phyloP scores from a whole-genome alignment of 2,329 filamentous ascomycete species.

The Monilinia vaccinii-corymbosi region DNA sequence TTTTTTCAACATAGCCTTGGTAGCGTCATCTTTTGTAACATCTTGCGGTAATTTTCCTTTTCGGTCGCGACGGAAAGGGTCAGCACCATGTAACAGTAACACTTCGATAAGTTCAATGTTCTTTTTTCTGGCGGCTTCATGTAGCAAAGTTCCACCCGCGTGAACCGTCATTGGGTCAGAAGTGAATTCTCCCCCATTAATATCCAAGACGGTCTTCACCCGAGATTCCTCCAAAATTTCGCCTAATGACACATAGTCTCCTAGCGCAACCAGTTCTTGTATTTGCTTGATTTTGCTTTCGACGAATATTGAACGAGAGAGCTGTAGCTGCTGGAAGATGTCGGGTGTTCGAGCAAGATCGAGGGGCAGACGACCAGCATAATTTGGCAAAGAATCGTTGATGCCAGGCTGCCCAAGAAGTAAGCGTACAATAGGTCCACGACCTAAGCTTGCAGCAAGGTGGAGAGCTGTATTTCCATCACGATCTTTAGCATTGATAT shows the following conservation, averaged over 20 bases:
- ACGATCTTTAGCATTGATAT: constrained; percentile 83
- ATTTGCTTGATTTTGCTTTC: constrained; percentile 79
- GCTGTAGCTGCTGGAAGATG: constrained; percentile 90
- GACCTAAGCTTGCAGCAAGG: constrained; percentile 73
- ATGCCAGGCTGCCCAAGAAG: constrained; percentile 74
- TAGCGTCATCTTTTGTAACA: constrained; percentile 89
- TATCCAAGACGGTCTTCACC: constrained; percentile 78
- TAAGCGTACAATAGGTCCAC: constrained; percentile 70
- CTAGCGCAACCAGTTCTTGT: constrained; percentile 63
- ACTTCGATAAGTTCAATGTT: constrained; percentile 84
- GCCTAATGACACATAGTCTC: constrained; percentile 70
- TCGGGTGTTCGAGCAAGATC: constrained; percentile 87
- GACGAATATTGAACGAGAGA: constrained; percentile 80
- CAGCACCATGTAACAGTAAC: constrained; percentile 84
- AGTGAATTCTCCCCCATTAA: constrained; percentile 83
- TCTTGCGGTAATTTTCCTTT: constrained; percentile 95
- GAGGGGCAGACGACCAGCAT: constrained; percentile 73
- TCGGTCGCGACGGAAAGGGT: constrained; percentile 89
- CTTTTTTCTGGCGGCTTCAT: constrained; percentile 83
- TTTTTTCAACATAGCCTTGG: constrained; percentile 79
- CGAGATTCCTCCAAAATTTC: constrained; percentile 75
- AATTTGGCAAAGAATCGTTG: constrained; percentile 82
- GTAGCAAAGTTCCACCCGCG: constrained; percentile 81
- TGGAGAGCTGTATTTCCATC: constrained; percentile 94
- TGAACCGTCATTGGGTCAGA: constrained; percentile 71